These are phyloP conservation scores for Baorangia bicolor DNA, from an alignment of 768 basidiomycete species.

Conservation along the genomic window DNA sequence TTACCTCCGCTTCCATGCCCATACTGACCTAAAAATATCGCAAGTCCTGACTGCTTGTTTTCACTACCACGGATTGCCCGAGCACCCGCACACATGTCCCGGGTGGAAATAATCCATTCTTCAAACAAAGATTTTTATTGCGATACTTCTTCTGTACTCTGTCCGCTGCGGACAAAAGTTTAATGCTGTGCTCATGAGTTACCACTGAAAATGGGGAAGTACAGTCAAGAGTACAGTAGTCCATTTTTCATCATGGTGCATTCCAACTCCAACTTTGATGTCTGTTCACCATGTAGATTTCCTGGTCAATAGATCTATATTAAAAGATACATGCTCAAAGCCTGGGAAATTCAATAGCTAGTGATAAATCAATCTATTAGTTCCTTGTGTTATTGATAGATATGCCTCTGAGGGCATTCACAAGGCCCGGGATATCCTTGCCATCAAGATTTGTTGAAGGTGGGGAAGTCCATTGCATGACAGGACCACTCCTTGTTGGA, in stretches of 20 bases:
- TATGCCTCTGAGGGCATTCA: conserved; percentile 10
- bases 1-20: background rate
- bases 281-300: background rate
- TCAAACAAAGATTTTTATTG: background rate
- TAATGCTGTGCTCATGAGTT: background rate
- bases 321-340: background rate
- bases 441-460: conserved; percentile 1
- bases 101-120: no score
- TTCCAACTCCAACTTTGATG: background rate
- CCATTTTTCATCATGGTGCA: background rate
- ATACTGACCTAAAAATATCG: background rate
- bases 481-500: background rate
- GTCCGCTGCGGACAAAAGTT: background rate
- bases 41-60: background rate
- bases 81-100: background rate
- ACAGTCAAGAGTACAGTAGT: no score
- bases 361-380: background rate
- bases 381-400: conserved; percentile 5
- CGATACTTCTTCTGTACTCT: background rate
- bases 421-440: conserved; percentile 8
- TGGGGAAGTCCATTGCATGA: background rate
- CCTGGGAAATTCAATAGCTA: background rate
- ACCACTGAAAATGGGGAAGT: background rate
- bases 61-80: background rate
- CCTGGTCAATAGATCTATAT: background rate